Evolutionary conservation across 106 monocot genomes (phyloP).

Genomic region (Dioscorea dumetorum): DNA sequence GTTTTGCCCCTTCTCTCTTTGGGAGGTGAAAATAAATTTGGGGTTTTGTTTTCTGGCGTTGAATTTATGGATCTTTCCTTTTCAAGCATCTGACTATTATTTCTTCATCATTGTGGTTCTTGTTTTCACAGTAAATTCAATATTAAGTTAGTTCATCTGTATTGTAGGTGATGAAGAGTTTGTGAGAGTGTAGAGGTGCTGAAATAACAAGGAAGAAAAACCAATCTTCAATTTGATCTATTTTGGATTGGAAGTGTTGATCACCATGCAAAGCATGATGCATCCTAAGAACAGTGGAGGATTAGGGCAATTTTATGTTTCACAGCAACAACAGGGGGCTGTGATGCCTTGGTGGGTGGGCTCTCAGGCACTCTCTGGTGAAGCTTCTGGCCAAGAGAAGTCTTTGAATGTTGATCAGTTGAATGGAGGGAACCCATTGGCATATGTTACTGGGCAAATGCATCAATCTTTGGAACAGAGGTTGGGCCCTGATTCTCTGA

Average conservation of each 20-base stretch:
- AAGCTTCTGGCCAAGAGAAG: conserved; percentile 21
- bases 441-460: conserved; percentile 10
- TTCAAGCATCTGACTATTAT: neutral
- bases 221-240: neutral
- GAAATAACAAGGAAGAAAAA: no score
- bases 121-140: no score
- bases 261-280: conserved; percentile 13
- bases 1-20: no score
- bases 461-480: conserved; percentile 10
- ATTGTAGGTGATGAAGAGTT: no score
- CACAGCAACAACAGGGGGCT: conserved; percentile 11
- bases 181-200: neutral
- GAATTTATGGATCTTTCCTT: neutral
- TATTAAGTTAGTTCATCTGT: no score
- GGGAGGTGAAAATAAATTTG: no score
- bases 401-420: neutral
- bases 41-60: no score
- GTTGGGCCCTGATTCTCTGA: neutral
- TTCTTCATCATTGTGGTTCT: neutral
- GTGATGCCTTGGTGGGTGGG: conserved; percentile 29
- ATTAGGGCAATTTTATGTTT: conserved; percentile 8
- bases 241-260: neutral
- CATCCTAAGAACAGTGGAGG: conserved; percentile 19
- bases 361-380: conserved; percentile 25
- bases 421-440: neutral